A percentile compares a stretch with the other conserved stretches of the same genome.
Evolutionary conservation across 805 yeast species (phyloP).

Genomic region (Saccharomycopsis sp.): DNA sequence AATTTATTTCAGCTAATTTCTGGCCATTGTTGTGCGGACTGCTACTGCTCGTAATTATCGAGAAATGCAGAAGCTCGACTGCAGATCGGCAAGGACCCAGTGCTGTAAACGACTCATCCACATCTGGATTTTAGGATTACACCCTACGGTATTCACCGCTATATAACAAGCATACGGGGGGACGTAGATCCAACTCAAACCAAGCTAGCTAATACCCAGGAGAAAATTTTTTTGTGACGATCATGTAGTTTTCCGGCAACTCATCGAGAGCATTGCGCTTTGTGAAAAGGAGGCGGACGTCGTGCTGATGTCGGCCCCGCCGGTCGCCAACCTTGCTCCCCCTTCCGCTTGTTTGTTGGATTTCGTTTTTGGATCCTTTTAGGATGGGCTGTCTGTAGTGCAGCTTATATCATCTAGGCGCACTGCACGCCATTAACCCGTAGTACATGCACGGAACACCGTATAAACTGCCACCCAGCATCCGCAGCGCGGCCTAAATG

Average conservation of each 20-base stretch:
- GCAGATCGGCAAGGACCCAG: neutral
- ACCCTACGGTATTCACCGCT: too few species aligned
- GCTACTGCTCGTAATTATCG: neutral
- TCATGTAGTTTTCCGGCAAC: neutral
- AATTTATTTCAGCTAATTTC: neutral
- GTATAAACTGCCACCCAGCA: neutral
- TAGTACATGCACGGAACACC: neutral
- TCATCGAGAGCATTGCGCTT: neutral
- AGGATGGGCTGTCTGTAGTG: neutral
- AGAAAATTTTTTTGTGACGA: neutral
- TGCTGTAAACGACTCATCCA: neutral
- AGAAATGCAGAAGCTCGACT: neutral
- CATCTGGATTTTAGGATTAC: neutral
- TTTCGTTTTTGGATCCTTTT: neutral
- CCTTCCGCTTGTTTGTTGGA: neutral
- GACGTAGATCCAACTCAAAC: neutral
- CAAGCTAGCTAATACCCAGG: neutral
- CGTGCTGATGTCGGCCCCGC: too few species aligned
- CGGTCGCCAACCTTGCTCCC: neutral
- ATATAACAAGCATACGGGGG: neutral
- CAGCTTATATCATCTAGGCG: neutral
- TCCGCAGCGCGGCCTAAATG: neutral
- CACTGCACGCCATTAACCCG: neutral
- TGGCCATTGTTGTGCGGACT: neutral
- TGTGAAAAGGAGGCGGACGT: neutral